These are phyloP conservation scores for Penicillium simplicissimum DNA, from an alignment of 495 filamentous ascomycete genomes.

Conservation along the genomic window DNA sequence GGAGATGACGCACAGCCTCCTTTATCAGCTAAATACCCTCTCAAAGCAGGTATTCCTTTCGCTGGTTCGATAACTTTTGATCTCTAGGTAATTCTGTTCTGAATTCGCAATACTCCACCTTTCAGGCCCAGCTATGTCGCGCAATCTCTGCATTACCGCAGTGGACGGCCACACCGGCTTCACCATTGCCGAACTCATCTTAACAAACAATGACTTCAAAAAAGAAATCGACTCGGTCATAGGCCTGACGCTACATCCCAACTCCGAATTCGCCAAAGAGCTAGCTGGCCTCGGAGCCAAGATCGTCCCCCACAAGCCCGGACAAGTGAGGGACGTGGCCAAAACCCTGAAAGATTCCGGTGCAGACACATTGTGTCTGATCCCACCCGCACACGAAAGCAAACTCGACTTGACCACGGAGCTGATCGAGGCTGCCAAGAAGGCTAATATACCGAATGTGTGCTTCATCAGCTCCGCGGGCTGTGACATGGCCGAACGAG, in stretches of 20 bases:
- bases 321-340: conserved; percentile 41
- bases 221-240: conserved; percentile 33
- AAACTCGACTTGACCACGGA: conserved; percentile 52
- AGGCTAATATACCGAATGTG: conserved; percentile 51
- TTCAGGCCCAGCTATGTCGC: too few species aligned
- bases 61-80: too few species aligned
- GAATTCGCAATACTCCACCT: too few species aligned
- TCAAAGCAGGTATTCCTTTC: too few species aligned
- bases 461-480: conserved; percentile 55
- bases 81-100: too few species aligned
- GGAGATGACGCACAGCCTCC: neutral
- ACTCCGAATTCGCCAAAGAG: conserved; percentile 50
- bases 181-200: conserved; percentile 54
- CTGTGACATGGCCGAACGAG: conserved; percentile 53
- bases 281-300: conserved; percentile 54
- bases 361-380: conserved; percentile 54
- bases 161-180: conserved; percentile 57
- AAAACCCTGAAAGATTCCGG: conserved; percentile 40
- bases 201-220: conserved; percentile 47
- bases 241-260: conserved; percentile 48
- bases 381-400: conserved; percentile 51
- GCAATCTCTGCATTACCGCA: conserved; percentile 48
- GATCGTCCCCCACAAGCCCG: conserved; percentile 47
- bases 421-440: conserved; percentile 51
- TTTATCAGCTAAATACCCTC: neutral